These are phyloP conservation scores for Trichoderma sp. DNA, from an alignment of 2,329 filamentous ascomycete species.

Conservation along the genomic window DNA sequence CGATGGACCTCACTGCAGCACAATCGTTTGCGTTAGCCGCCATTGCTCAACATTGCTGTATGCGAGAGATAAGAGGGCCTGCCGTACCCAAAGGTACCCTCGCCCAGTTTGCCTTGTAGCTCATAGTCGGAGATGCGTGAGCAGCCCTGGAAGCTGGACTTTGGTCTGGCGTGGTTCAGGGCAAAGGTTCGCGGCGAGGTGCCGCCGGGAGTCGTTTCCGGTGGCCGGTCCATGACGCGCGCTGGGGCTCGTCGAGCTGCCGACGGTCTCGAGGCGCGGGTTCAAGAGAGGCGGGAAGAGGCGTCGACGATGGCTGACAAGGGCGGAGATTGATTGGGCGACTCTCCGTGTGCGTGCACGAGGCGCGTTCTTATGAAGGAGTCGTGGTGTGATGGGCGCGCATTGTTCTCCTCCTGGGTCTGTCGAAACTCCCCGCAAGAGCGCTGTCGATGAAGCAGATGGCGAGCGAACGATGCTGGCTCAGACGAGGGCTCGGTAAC, in stretches of 20 bases:
- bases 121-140: slow-evolving; percentile 81
- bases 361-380: slow-evolving; percentile 25
- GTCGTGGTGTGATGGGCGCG: slow-evolving; percentile 25
- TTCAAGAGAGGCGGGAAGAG: neutral
- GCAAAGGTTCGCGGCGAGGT: slow-evolving; percentile 60
- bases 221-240: slow-evolving; percentile 38
- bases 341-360: neutral
- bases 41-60: neutral
- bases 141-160: slow-evolving; percentile 75
- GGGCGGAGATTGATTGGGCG: neutral
- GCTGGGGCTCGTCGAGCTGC: slow-evolving; percentile 11
- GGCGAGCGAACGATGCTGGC: neutral
- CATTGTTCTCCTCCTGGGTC: slow-evolving; percentile 19
- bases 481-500: neutral
- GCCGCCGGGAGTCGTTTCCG: slow-evolving; percentile 42
- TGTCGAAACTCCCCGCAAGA: slow-evolving; percentile 3
- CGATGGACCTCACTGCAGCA: slow-evolving; percentile 79
- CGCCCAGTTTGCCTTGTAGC: slow-evolving; percentile 79
- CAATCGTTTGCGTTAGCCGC: slow-evolving; percentile 28
- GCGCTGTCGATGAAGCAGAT: slow-evolving; percentile 2
- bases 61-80: neutral
- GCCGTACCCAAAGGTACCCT: slow-evolving; percentile 87
- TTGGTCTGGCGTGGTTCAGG: slow-evolving; percentile 56
- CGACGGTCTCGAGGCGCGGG: neutral
- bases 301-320: neutral